Evolutionary conservation across 2,329 filamentous ascomycete genomes (phyloP).

Genomic region (Pseudocercospora pini-densiflorae): DNA sequence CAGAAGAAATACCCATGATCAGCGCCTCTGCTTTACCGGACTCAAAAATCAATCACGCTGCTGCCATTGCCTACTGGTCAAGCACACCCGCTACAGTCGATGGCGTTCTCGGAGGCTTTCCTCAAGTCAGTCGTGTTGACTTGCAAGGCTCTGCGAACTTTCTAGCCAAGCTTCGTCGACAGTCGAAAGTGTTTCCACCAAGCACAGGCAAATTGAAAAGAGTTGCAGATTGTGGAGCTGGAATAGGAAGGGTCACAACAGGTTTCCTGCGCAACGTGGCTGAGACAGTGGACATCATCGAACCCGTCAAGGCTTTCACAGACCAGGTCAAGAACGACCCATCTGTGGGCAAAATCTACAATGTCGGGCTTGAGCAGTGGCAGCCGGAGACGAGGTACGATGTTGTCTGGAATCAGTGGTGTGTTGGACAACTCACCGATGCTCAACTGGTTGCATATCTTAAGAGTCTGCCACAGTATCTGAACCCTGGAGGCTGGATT

Average conservation of each 20-base stretch:
- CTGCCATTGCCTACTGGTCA: constrained; percentile 58
- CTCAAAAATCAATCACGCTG: constrained; percentile 50
- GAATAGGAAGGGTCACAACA: constrained; percentile 82
- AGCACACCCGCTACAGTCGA: constrained; percentile 59
- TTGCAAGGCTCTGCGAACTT: constrained; percentile 73
- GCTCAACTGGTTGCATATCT: constrained; percentile 71
- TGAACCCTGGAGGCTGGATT: constrained; percentile 60
- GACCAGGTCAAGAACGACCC: constrained; percentile 56
- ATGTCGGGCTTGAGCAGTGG: constrained; percentile 77
- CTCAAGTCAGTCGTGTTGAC: constrained; percentile 70
- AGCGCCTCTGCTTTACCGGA: constrained; percentile 37
- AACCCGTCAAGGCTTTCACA: constrained; percentile 84
- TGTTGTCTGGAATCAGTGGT: constrained; percentile 91
- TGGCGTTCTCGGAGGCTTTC: constrained; percentile 81
- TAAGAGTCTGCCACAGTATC: constrained; percentile 58
- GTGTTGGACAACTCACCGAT: constrained; percentile 80
- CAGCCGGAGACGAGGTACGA: constrained; percentile 64
- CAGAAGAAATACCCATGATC: constrained; percentile 15
- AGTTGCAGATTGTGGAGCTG: constrained; percentile 66
- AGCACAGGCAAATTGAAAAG: constrained; percentile 39
- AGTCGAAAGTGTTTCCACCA: constrained; percentile 35
- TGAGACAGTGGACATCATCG: constrained; percentile 77
- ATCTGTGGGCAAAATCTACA: constrained; percentile 68
- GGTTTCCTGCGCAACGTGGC: constrained; percentile 74
- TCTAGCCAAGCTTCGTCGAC: constrained; percentile 65